These are phyloP conservation scores for Elasticomyces elasticus DNA, from an alignment of 495 filamentous ascomycete species.

Conservation along the genomic window DNA sequence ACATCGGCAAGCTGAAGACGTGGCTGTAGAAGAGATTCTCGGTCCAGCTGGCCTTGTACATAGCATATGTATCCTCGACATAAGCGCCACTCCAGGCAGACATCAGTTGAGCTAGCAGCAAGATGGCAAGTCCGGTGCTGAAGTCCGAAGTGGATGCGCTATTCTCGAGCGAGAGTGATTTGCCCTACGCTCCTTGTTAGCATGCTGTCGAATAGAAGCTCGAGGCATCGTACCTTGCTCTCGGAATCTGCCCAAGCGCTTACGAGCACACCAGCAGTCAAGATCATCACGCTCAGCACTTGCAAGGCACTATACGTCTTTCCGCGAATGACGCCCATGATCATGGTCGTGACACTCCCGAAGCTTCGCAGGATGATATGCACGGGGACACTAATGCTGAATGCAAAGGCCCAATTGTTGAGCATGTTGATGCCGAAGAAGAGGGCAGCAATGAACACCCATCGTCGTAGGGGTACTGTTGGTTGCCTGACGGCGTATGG, in stretches of 20 bases:
- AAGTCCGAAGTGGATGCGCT: slow-evolving; percentile 38
- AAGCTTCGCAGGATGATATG: slow-evolving; percentile 95
- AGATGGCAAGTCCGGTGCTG: slow-evolving; percentile 66
- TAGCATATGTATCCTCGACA: slow-evolving; percentile 77
- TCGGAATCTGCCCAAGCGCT: slow-evolving; percentile 82
- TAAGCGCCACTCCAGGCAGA: slow-evolving; percentile 94
- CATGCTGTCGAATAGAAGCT: not conserved
- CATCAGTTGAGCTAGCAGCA: slow-evolving; percentile 79
- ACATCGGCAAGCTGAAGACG: slow-evolving; percentile 61
- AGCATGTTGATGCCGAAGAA: slow-evolving; percentile 88
- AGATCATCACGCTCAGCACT: slow-evolving; percentile 62
- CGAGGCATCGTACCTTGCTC: slow-evolving; percentile 50
- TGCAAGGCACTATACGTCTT: slow-evolving; percentile 76
- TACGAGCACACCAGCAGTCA: slow-evolving; percentile 77
- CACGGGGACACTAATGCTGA: slow-evolving; percentile 89
- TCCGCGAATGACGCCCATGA: slow-evolving; percentile 72
- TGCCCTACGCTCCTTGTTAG: slow-evolving; percentile 24
- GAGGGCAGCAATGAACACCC: slow-evolving; percentile 78
- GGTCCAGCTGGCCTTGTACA: slow-evolving; percentile 82
- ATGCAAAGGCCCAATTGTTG: slow-evolving; percentile 97
- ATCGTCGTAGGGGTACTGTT: slow-evolving; percentile 74
- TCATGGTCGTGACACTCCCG: slow-evolving; percentile 87
- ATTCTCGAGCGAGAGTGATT: slow-evolving; percentile 23
- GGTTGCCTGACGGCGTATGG: slow-evolving; percentile 52
- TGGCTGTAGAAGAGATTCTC: slow-evolving; percentile 96